Conservation (phyloP, 2,329 filamentous ascomycete genomes). For the Thielaviopsis punctulata region DNA sequence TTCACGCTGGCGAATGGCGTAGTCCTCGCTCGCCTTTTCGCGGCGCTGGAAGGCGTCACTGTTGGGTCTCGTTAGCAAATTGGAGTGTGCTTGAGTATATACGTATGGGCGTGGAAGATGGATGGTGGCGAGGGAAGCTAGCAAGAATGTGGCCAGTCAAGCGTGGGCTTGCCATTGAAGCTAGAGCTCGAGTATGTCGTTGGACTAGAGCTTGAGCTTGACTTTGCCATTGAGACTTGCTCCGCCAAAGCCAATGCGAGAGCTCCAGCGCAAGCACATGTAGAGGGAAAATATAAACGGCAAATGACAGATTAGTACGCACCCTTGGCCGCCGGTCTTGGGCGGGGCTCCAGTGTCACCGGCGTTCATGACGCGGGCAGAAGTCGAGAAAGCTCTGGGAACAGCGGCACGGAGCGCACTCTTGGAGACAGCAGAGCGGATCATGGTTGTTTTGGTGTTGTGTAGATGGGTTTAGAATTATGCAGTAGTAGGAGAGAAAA, state of each 20-base stretch:
- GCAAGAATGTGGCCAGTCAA: too few species aligned
- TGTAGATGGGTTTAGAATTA: too few species aligned
- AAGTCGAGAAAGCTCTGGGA: conserved; percentile 41
- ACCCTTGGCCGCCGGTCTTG: conserved; percentile 36
- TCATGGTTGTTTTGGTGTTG: conserved; percentile 46
- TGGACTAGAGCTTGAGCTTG: too few species aligned
- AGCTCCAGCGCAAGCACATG: too few species aligned
- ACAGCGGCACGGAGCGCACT: conserved; percentile 30
- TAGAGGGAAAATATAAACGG: background rate
- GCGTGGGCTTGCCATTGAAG: too few species aligned
- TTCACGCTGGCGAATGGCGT: conserved; percentile 74
- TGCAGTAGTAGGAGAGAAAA: background rate
- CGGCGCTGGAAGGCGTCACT: conserved; percentile 89
- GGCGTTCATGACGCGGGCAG: conserved; percentile 44
- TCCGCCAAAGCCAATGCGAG: too few species aligned
- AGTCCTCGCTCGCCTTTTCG: conserved; percentile 73
- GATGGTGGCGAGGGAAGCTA: background rate
- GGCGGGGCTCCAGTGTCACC: conserved; percentile 51
- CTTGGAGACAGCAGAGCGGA: conserved; percentile 46
- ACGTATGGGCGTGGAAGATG: background rate
- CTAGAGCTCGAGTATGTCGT: too few species aligned
- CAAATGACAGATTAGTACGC: conserved; percentile 23
- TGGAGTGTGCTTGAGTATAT: background rate
- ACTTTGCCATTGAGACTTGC: too few species aligned
- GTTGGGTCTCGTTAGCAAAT: background rate